These are phyloP conservation scores for Pythium brachiatum DNA, from an alignment of 352 stramenopile species.

Conservation along the genomic window DNA sequence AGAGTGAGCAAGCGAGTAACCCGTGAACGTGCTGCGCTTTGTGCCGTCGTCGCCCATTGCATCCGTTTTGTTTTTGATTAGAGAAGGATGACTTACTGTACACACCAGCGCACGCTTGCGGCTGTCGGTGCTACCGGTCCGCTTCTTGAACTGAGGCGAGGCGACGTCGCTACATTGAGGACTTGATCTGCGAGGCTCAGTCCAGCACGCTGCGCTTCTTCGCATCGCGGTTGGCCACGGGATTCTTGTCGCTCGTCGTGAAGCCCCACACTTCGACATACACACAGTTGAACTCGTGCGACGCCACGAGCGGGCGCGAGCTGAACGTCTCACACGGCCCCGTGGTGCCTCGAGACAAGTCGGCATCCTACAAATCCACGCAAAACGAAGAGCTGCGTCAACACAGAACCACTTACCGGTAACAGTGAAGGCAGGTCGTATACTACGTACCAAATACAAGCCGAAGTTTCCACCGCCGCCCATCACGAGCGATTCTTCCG, in stretches of 20 bases:
- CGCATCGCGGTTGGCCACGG: slow-evolving; percentile 33
- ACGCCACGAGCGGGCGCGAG: slow-evolving; percentile 69
- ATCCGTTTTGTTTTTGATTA: not conserved
- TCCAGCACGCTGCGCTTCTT: slow-evolving; percentile 63
- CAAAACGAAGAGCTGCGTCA: not conserved
- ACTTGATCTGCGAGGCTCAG: slow-evolving; percentile 25
- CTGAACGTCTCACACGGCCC: slow-evolving; percentile 87
- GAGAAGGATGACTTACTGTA: not conserved
- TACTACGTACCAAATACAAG: slow-evolving; percentile 73
- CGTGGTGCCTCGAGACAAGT: slow-evolving; percentile 81
- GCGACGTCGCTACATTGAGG: not conserved
- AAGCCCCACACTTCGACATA: slow-evolving; percentile 88
- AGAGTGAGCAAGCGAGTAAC: not conserved
- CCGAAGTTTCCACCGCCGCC: slow-evolving; percentile 88
- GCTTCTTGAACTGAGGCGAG: too few species aligned
- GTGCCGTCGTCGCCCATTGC: slow-evolving; percentile 1
- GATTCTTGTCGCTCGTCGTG: slow-evolving; percentile 54
- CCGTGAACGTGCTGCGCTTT: not conserved
- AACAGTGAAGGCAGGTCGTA: not conserved
- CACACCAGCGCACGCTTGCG: not conserved
- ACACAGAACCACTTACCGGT: not conserved
- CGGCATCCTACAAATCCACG: slow-evolving; percentile 54
- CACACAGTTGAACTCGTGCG: slow-evolving; percentile 78
- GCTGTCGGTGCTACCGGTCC: not conserved
- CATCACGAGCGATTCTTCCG: slow-evolving; percentile 89